These are phyloP conservation scores for Chlamydomonas reinhardtii DNA, from an alignment of 163 green algal species.

Conservation along the genomic window DNA sequence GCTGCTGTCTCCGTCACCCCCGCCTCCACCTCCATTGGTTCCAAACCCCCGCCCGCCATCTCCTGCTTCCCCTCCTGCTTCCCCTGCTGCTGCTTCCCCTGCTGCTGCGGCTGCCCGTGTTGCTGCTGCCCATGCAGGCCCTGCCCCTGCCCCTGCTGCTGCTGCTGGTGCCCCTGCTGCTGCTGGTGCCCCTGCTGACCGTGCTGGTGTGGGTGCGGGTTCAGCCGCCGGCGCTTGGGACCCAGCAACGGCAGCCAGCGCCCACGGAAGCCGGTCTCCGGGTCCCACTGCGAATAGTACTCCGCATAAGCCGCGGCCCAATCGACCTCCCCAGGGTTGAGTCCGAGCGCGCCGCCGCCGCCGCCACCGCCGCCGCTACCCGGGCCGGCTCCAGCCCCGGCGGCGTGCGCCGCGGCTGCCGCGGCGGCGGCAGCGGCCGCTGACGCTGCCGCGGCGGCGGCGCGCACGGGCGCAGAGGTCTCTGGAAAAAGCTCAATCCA, in stretches of 20 bases:
- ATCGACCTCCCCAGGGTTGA: neutral
- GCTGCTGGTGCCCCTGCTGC: neutral
- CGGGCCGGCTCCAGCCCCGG: neutral
- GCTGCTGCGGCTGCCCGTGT: neutral
- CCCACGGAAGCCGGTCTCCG: conserved; percentile 22
- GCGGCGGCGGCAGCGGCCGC: neutral
- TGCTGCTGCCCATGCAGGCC: too few relatives aligned
- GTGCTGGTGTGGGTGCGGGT: neutral
- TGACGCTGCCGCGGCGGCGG: neutral
- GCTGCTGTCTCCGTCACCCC: neutral
- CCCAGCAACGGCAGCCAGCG: conserved; percentile 20
- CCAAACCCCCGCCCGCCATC: too few relatives aligned
- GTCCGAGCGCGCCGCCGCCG: neutral
- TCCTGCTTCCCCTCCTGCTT: too few relatives aligned
- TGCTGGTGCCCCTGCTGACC: neutral
- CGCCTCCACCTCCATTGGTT: neutral
- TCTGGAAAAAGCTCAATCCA: conserved; percentile 40
- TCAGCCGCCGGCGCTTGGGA: conserved; percentile 22
- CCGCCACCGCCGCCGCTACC: neutral
- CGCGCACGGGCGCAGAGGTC: conserved; percentile 14
- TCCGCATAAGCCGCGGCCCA: conserved; percentile 27
- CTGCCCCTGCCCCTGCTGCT: neutral
- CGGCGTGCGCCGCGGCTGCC: neutral
- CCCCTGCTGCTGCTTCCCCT: too few relatives aligned
- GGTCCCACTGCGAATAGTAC: conserved; percentile 45